Base-by-base conservation (phyloP, 1,284 basidiomycete genomes). In the Ganoderma boninense region DNA sequence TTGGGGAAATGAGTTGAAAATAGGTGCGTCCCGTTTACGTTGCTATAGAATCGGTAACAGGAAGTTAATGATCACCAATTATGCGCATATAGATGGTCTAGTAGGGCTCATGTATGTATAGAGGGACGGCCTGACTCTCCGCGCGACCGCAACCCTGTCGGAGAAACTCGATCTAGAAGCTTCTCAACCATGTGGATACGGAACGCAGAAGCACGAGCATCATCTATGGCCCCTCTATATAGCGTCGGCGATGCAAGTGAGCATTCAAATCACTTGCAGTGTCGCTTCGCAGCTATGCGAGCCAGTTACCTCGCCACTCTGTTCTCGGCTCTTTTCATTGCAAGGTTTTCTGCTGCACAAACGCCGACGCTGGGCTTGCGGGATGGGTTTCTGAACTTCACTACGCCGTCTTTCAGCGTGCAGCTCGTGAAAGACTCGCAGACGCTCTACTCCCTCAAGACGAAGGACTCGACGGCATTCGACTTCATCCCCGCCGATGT, bases 341-440 rank as follows among this genome's bases (percentile, higher is more conserved):
- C 38, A 23, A 67, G 29, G 0, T 32, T 29, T 4, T 68, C 70
- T 32, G 35, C 57, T 7, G 65, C 66, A 4, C 69, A 71, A 20
- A 62, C 67, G 10, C 64, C 66, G 7, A 84, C 82, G 0, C 80
- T 86, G 1, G 85, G 84, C n/a, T 77, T 89, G 26, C 76, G 77
- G 14, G 80, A 87, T 81, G 87, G 87, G 11, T 85, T 87, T 67
- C 70, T 84, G 42, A 80, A 82, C 18, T 85, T 88, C 78, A 83
- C 81, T 43, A 85, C 85, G 5, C 79, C 86, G 0, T 75, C 77
- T 2, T 87, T 89, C 76, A 75, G 81, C 14, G 73, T 87, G 14
- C 83, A 85, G 71, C 80, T 89, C 20, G 87, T 89, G 57, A 87
- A 86, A 72, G 88, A 89, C 73, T 89, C 88, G 0, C 88, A 90